Percentiles rank a stretch among this genome's conserved stretches.
These are phyloP conservation scores for Xanthoparmelia taractica DNA, from an alignment of 495 filamentous ascomycete species.

Conservation along the genomic window DNA sequence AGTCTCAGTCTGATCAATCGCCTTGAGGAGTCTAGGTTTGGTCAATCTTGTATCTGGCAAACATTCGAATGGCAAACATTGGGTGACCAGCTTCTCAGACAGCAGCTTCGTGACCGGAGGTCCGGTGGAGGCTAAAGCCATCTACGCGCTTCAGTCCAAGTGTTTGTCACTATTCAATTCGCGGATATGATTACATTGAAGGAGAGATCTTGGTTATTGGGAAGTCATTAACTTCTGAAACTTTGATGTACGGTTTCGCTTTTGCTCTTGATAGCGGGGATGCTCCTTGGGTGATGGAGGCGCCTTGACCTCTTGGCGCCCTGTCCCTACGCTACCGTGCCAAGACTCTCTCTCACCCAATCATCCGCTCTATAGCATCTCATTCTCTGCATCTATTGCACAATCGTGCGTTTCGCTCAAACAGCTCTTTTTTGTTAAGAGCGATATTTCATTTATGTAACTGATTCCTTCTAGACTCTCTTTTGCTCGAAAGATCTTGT, in stretches of 20 bases:
- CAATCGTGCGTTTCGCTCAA: not conserved
- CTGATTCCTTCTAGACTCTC: too few relatives aligned
- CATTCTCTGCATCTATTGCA: not conserved
- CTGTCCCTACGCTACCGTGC: not conserved
- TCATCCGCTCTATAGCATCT: not conserved
- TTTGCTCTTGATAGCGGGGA: not conserved
- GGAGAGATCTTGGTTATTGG: not conserved
- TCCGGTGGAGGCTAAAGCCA: not conserved
- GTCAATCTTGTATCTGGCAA: too few relatives aligned
- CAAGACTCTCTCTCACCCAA: constrained; percentile 5
- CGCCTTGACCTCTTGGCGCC: not conserved
- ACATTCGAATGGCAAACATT: not conserved
- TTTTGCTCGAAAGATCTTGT: too few relatives aligned
- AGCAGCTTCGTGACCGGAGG: not conserved
- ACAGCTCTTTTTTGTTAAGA: too few relatives aligned
- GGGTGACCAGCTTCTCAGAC: not conserved
- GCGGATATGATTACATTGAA: not conserved
- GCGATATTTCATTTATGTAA: too few relatives aligned
- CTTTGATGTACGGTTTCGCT: not conserved
- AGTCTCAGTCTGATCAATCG: constrained; percentile 9
- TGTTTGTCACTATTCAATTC: not conserved
- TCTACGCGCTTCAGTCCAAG: not conserved
- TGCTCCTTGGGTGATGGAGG: not conserved
- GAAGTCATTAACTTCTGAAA: not conserved
- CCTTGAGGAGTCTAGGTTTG: not conserved